These are phyloP conservation scores for Radiomyces spectabilis DNA, from an alignment of 192 early-diverging fungal species.

Conservation along the genomic window DNA sequence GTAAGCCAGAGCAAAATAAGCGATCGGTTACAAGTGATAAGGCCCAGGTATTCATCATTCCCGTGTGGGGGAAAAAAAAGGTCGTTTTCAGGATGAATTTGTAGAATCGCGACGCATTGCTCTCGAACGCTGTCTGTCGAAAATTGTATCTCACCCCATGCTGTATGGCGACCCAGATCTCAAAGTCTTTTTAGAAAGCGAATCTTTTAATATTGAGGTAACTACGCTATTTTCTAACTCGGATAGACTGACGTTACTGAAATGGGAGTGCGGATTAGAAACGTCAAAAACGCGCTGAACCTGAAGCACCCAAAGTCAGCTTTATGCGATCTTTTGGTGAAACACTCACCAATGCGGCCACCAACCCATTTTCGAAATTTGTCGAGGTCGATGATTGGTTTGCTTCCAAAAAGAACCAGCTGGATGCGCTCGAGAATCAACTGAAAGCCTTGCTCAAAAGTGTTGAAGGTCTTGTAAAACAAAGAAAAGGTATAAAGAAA, in stretches of 20 bases:
- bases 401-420: slow-evolving; percentile 59
- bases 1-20: slow-evolving; percentile 24
- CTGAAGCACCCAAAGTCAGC: slow-evolving; percentile 27
- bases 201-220: slow-evolving; percentile 72
- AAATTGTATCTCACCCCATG: slow-evolving; percentile 73
- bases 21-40: too few relatives aligned
- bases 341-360: slow-evolving; percentile 50
- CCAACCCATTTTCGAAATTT: slow-evolving; percentile 54
- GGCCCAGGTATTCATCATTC: too few relatives aligned
- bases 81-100: slow-evolving; percentile 94
- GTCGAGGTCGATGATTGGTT: slow-evolving; percentile 76
- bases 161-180: slow-evolving; percentile 79
- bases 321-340: slow-evolving; percentile 69
- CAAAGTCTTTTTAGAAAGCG: slow-evolving; percentile 81
- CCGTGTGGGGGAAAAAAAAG: too few relatives aligned
- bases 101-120: slow-evolving; percentile 79
- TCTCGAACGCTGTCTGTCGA: slow-evolving; percentile 76
- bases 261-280: slow-evolving; percentile 23
- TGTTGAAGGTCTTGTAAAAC: slow-evolving; percentile 70
- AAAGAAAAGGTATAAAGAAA: slow-evolving; percentile 43
- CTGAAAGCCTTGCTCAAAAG: slow-evolving; percentile 69
- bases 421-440: slow-evolving; percentile 73
- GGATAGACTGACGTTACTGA: not conserved
- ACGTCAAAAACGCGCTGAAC: slow-evolving; percentile 38
- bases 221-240: slow-evolving; percentile 3